Base-by-base conservation (phyloP, 2,329 filamentous ascomycete genomes). In the Lecanoromycetidae sp. region DNA sequence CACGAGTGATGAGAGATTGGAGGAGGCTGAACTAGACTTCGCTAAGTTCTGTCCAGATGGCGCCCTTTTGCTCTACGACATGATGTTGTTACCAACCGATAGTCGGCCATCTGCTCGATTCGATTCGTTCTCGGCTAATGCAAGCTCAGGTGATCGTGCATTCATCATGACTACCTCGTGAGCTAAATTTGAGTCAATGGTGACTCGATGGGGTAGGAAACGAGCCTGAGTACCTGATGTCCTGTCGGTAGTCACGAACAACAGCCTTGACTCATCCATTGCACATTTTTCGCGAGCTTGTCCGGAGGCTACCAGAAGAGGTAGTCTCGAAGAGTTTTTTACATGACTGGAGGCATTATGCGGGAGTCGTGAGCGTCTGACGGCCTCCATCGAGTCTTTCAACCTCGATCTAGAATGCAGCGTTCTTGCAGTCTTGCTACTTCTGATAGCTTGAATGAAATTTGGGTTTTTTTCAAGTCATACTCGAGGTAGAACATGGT, bases 111-210 rank as follows among this genome's bases (percentile, higher is more conserved):
- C 8, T 25, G n/a, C 30, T 27, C 17, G 23, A 41, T n/a, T n/a
- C 23, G 38, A 29, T 15, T 12, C 19, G 37, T 10, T 33, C 15
- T 17, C 30, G 44, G 20, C 27, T 13, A 40, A 33, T 15, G 20
- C 17, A 34, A 37, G 10, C 19, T n/a, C 29, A 12, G n/a, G 20
- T 42, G 26, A 30, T 27, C 44, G 30, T 47, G 42, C 79, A 66
- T 91, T 95, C 58, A 76, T 69, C 73, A 94, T 80, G 57, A 94
- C 79, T 57, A 93, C 87, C 74, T 96, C 90, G 71, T 90, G 96
- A 47, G 91, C 91, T 49, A 23, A 13, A 17, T 19, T 30, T 30
- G 23, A 8, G 36, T 48, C 30, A 51, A 26, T 27, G 5, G 12
- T n/a, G 2, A 27, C 35, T 37, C 27, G 25, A 44, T 29, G 23